Conservation (phyloP, 1,139 yeast species). For the Sugiyamaella sp. region DNA sequence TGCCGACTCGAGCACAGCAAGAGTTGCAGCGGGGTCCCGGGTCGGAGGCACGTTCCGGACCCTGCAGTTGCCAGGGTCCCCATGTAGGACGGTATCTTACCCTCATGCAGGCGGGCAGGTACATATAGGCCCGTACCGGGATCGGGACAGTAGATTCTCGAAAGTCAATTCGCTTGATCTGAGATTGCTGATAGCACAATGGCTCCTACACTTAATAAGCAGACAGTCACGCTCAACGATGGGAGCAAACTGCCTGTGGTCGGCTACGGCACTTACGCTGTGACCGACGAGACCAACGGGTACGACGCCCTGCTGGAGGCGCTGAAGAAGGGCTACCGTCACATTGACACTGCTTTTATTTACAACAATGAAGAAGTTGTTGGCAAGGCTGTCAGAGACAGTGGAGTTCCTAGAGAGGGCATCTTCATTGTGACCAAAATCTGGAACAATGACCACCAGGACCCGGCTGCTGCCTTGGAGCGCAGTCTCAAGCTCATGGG, state of each 20-base stretch:
- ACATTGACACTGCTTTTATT: conserved; percentile 64
- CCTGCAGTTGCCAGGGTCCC: no score
- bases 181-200: background rate
- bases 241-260: conserved; percentile 50
- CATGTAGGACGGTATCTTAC: no score
- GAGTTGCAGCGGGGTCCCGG: no score
- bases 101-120: no score
- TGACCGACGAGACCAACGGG: conserved; percentile 36
- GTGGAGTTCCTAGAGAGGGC: conserved; percentile 53
- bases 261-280: conserved; percentile 66
- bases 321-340: conserved; percentile 54
- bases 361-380: conserved; percentile 68
- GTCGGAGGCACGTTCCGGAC: no score
- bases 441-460: conserved; percentile 53
- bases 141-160: no score
- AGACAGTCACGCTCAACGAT: conserved; percentile 28
- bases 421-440: conserved; percentile 59
- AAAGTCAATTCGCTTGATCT: conserved; percentile 37
- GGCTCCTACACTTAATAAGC: conserved; percentile 7
- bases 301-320: conserved; percentile 45
- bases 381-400: conserved; percentile 54
- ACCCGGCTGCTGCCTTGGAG: conserved; percentile 60
- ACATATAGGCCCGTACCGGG: no score
- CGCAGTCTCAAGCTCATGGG: conserved; percentile 65
- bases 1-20: no score